Evolutionary conservation across 2,329 filamentous ascomycete genomes (phyloP), one percentile per base, ranked within the genome.

Genomic region (Fusarium coicis): DNA sequence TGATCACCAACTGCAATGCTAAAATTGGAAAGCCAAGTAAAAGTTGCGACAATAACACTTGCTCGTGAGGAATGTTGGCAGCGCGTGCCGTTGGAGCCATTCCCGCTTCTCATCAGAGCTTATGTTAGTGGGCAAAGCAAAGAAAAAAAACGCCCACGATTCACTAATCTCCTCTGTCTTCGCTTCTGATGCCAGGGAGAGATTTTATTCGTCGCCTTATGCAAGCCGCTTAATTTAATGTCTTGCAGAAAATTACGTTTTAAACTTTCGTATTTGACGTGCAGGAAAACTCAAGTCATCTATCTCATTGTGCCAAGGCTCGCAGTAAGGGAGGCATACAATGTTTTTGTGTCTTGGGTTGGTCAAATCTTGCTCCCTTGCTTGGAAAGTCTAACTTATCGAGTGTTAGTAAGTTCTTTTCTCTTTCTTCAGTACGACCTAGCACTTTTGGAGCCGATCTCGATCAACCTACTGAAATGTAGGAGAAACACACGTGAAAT

Each of bases 161-260:
- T 42, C 61, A 74, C 58, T 44, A 57, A 68, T 59, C 26, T 70
- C 58, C 46, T 52, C 58, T 47, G 44, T 34, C 26, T 52, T 74
- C 44, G 66, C 70, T 63, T 73, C 52, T n/a, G 11, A 47, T 40
- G 42, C 5, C 34, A 63, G 49, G 47, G 15, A 36, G 42, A 21
- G 42, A 7, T 30, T 32, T 46, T 23, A 73, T 72, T 64, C 60
- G 66, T 63, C 49, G 55, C 63, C 49, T 47, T 50, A 72, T 63
- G 53, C 58, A 57, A 57, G 54, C 63, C 46, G 52, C 57, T 62
- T 56, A 10, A 32, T 57, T 26, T 30, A 21, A 63, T 60, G 58
- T 57, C 61, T 68, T 73, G 66, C 26, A 39, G 47, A 34, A 53
- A 43, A 71, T 74, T 47, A 53, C 43, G 39, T 50, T 34, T 30